These are phyloP conservation scores for Achaetomiella virescens DNA, from an alignment of 495 filamentous ascomycete species.

Conservation along the genomic window DNA sequence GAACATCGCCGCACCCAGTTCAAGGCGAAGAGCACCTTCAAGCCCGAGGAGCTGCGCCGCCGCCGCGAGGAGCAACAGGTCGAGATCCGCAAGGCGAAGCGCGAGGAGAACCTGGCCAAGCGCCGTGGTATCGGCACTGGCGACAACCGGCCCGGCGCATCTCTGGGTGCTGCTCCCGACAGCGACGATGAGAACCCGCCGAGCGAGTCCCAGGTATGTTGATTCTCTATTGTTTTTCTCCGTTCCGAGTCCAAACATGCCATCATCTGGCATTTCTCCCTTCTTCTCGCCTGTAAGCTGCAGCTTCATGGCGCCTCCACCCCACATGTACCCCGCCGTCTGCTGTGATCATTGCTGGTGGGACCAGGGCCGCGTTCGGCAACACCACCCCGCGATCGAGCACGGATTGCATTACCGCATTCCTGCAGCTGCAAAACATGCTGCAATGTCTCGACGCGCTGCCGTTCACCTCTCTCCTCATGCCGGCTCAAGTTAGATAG, in stretches of 20 bases:
- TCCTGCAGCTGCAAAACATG: background rate
- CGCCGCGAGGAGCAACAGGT: constrained; percentile 99
- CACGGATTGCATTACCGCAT: background rate
- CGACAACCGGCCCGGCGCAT: constrained; percentile 77
- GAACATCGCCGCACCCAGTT: constrained; percentile 98
- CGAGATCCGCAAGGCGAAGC: constrained; percentile 95
- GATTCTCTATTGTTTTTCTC: constrained; percentile 5
- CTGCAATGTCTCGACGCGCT: too few relatives aligned
- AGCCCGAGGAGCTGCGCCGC: constrained; percentile 95
- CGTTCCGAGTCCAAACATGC: background rate
- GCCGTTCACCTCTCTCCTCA: too few relatives aligned
- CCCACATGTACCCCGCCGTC: constrained; percentile 27
- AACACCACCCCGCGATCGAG: background rate
- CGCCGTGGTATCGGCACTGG: constrained; percentile 79
- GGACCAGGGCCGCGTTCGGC: constrained; percentile 15
- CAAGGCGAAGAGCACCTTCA: constrained; percentile 98
- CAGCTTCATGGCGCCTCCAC: constrained; percentile 9
- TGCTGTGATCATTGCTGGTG: constrained; percentile 14
- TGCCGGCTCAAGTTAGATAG: too few relatives aligned
- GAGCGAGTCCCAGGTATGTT: constrained; percentile 91
- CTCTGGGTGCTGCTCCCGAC: constrained; percentile 79
- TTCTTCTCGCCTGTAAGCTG: constrained; percentile 6
- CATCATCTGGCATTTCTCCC: constrained; percentile 3
- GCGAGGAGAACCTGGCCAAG: constrained; percentile 98
- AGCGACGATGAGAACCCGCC: constrained; percentile 95